Conservation (phyloP, 805 yeast genomes). For the Yamadazyma insecticola region DNA sequence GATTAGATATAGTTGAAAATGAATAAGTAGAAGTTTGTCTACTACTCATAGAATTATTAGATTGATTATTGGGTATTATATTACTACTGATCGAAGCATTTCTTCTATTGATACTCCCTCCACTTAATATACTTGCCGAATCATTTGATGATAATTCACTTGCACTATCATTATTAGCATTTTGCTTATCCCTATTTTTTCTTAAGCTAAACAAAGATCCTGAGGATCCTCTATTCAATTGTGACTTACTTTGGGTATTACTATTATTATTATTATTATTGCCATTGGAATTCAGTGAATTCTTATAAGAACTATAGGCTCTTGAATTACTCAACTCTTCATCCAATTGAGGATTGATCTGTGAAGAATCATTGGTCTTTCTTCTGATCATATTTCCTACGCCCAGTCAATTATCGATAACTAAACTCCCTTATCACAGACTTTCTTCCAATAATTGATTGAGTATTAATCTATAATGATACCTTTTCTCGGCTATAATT, state of each 20-base stretch:
- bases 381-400: constrained; percentile 22
- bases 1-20: constrained; percentile 25
- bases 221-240: constrained; percentile 23
- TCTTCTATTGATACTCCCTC: constrained; percentile 14
- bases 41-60: constrained; percentile 29
- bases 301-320: constrained; percentile 17
- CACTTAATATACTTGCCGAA: constrained; percentile 24
- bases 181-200: constrained; percentile 18
- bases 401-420: not conserved
- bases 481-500: too few relatives aligned
- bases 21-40: constrained; percentile 39
- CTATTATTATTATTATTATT: constrained; percentile 3
- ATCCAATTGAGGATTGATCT: constrained; percentile 15
- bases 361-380: constrained; percentile 18
- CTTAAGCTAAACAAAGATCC: constrained; percentile 35
- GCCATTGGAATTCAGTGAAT: constrained; percentile 4
- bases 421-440: too few relatives aligned
- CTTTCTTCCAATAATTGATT: too few relatives aligned
- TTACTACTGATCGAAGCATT: constrained; percentile 12
- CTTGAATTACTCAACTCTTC: constrained; percentile 26
- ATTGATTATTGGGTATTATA: constrained; percentile 26
- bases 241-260: not conserved
- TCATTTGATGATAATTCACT: constrained; percentile 31
- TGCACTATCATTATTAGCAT: constrained; percentile 14
- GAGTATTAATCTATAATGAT: too few relatives aligned